A percentile compares a stretch with the other conserved stretches of the same genome.
Conservation (phyloP, 495 filamentous ascomycete genomes). For the Lophiostoma macrostomum region DNA sequence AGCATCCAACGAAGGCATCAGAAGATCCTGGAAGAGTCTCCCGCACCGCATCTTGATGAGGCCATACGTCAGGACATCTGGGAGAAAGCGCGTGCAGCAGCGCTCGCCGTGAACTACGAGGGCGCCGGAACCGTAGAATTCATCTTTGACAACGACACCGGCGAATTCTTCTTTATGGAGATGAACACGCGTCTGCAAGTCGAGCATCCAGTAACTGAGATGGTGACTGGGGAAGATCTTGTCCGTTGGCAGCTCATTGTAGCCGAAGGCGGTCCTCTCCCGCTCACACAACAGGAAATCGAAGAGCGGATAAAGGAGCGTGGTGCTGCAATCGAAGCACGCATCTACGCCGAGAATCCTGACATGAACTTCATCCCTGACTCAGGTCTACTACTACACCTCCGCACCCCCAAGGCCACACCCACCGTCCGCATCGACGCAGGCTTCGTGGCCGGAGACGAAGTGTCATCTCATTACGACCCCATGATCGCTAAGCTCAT, state of each 20-base stretch:
- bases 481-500: conserved; percentile 99
- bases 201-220: conserved; percentile 96
- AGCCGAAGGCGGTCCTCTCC: conserved; percentile 81
- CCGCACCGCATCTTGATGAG: conserved; percentile 80
- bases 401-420: conserved; percentile 65
- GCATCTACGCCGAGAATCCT: conserved; percentile 96
- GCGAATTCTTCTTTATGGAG: conserved; percentile 98
- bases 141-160: conserved; percentile 94
- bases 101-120: conserved; percentile 88
- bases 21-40: conserved; percentile 96
- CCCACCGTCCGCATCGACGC: conserved; percentile 84
- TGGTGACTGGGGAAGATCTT: conserved; percentile 91
- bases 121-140: conserved; percentile 98
- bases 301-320: conserved; percentile 68
- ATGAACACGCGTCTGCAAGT: conserved; percentile 98
- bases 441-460: conserved; percentile 86
- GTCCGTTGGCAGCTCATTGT: conserved; percentile 96
- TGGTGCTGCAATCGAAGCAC: conserved; percentile 88
- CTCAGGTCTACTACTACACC: conserved; percentile 82
- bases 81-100: conserved; percentile 88
- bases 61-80: conserved; percentile 81
- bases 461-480: conserved; percentile 93
- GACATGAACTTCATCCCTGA: conserved; percentile 86
- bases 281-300: conserved; percentile 79
- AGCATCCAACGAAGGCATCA: conserved; percentile 95